These are phyloP conservation scores for Arxiozyma slooffiae DNA, from an alignment of 1,139 yeast species.

Conservation along the genomic window DNA sequence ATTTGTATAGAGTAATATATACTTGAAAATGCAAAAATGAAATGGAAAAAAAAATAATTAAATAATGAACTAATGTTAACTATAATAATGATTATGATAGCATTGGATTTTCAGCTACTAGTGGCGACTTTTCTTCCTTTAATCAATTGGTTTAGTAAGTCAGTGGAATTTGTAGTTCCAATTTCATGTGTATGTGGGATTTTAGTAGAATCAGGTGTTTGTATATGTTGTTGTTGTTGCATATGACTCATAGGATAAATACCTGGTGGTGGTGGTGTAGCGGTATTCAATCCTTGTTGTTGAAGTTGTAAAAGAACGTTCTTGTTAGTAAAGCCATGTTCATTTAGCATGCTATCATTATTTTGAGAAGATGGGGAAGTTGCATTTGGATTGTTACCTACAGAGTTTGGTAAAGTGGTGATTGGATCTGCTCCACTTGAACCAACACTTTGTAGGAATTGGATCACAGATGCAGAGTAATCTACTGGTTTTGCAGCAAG, in stretches of 20 bases:
- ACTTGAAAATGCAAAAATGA: neutral
- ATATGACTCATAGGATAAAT: slow-evolving; percentile 29
- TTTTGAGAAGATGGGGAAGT: slow-evolving; percentile 20
- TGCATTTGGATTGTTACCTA: slow-evolving; percentile 14
- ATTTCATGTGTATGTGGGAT: slow-evolving; percentile 10
- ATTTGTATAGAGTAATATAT: neutral
- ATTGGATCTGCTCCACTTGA: slow-evolving; percentile 2
- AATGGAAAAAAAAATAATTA: neutral
- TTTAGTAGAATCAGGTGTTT: slow-evolving; percentile 1
- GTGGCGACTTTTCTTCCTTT: slow-evolving; percentile 48
- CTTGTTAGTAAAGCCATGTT: slow-evolving; percentile 11
- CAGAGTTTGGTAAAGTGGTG: neutral
- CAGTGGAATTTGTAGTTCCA: slow-evolving; percentile 41
- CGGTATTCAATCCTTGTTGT: slow-evolving; percentile 20
- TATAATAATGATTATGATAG: no score
- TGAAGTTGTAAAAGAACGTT: slow-evolving; percentile 12
- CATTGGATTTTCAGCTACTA: slow-evolving; percentile 14
- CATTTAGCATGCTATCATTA: neutral
- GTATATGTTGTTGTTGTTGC: slow-evolving; percentile 14
- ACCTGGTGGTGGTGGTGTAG: slow-evolving; percentile 40
- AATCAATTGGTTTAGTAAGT: slow-evolving; percentile 59
- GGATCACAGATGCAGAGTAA: slow-evolving; percentile 26
- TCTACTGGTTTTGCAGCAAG: slow-evolving; percentile 30
- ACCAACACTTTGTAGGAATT: slow-evolving; percentile 23
- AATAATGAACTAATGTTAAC: neutral